Percentiles rank a stretch among this genome's conserved stretches.
phyloP scores from a whole-genome alignment of 495 filamentous ascomycete genomes.

The Haplographium delicatum region DNA sequence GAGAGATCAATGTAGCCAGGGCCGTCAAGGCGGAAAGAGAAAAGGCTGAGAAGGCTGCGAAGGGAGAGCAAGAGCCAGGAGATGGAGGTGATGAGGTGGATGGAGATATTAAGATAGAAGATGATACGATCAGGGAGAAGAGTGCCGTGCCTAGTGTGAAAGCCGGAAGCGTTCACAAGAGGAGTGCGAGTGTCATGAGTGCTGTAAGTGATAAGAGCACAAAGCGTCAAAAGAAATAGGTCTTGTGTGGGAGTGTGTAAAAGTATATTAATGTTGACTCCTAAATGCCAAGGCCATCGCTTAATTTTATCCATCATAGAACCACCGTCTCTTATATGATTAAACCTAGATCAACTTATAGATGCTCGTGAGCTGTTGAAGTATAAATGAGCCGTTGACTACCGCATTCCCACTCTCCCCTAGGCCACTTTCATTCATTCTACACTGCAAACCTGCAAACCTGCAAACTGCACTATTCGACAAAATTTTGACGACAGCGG shows the following conservation, averaged over 20 bases:
- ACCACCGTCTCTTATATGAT: too few relatives aligned
- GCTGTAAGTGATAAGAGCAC: slow-evolving; percentile 60
- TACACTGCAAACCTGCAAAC: too few relatives aligned
- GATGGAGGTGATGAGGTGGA: slow-evolving; percentile 22
- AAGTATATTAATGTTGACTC: neutral
- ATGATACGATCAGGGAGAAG: slow-evolving; percentile 23
- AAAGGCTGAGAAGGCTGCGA: slow-evolving; percentile 25
- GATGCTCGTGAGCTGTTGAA: too few relatives aligned
- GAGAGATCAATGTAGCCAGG: slow-evolving; percentile 70
- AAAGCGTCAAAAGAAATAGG: slow-evolving; percentile 64
- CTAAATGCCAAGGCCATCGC: too few relatives aligned
- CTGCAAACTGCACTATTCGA: too few relatives aligned
- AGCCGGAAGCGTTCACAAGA: slow-evolving; percentile 45
- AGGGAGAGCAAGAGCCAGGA: slow-evolving; percentile 15
- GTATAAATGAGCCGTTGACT: too few relatives aligned
- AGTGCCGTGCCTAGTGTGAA: slow-evolving; percentile 10
- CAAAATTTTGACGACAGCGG: too few relatives aligned
- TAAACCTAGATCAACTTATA: too few relatives aligned
- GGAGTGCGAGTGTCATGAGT: slow-evolving; percentile 73
- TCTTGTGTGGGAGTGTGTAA: too few relatives aligned
- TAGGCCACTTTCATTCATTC: too few relatives aligned
- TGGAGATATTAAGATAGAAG: slow-evolving; percentile 24
- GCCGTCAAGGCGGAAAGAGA: slow-evolving; percentile 60
- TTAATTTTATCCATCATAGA: too few relatives aligned
- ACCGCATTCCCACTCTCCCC: too few relatives aligned